These are phyloP conservation scores for Termitomyces sp. DNA, from an alignment of 768 basidiomycete genomes.

Conservation along the genomic window DNA sequence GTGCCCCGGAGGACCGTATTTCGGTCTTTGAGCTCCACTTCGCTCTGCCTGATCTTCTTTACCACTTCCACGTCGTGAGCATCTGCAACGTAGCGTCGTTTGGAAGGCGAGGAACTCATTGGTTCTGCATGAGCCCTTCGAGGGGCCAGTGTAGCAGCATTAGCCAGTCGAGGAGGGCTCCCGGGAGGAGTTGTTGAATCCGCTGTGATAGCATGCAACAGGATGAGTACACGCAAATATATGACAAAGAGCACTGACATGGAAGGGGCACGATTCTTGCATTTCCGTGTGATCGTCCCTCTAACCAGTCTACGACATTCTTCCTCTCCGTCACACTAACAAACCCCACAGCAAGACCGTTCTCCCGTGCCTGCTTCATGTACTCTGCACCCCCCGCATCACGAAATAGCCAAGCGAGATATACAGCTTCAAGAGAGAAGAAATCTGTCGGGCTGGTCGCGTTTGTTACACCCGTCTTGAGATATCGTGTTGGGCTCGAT, in stretches of 20 bases:
- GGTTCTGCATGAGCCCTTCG: constrained; percentile 24
- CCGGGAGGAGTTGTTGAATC: constrained; percentile 50
- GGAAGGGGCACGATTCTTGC: constrained; percentile 44
- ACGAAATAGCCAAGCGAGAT: constrained; percentile 76
- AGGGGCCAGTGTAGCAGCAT: constrained; percentile 21
- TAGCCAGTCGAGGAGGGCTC: constrained; percentile 27
- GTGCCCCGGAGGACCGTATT: constrained; percentile 79
- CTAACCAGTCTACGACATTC: constrained; percentile 80
- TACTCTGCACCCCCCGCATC: constrained; percentile 81
- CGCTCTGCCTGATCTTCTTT: constrained; percentile 73
- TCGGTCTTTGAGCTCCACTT: constrained; percentile 78
- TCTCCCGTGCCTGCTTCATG: constrained; percentile 77
- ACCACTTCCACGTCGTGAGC: constrained; percentile 76
- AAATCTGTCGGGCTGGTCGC: constrained; percentile 52
- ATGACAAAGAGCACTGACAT: constrained; percentile 26
- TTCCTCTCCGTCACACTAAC: constrained; percentile 88
- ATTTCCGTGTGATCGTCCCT: constrained; percentile 47
- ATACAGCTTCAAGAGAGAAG: constrained; percentile 76
- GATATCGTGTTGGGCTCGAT: constrained; percentile 71
- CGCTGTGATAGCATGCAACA: constrained; percentile 17
- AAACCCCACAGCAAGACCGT: constrained; percentile 65
- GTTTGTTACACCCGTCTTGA: constrained; percentile 49
- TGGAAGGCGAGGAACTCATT: constrained; percentile 44
- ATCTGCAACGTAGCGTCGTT: constrained; percentile 78
- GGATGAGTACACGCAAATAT: not conserved